Evolutionary conservation across 2,329 filamentous ascomycete genomes (phyloP).

Genomic region (Aspergillus sp.): DNA sequence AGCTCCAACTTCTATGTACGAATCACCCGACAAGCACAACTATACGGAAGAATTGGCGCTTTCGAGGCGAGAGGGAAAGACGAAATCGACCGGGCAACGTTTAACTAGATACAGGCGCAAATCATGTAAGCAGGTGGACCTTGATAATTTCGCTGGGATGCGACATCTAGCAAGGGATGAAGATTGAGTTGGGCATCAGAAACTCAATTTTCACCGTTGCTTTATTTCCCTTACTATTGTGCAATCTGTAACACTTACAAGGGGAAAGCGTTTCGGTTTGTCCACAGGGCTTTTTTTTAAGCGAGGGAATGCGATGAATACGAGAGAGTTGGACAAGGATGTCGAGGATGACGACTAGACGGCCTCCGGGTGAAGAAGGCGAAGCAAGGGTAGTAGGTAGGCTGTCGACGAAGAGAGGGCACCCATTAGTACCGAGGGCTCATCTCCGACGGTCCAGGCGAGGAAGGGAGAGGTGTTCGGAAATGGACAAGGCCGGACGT

Average conservation of each 20-base stretch:
- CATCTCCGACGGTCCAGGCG: conserved; percentile 18
- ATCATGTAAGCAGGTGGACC: conserved; percentile 21
- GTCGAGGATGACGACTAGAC: conserved; percentile 19
- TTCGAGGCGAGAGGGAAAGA: conserved; percentile 12
- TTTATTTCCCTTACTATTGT: neutral
- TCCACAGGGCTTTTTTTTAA: neutral
- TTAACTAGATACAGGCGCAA: conserved; percentile 21
- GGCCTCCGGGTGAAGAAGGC: conserved; percentile 21
- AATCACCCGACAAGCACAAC: conserved; percentile 17
- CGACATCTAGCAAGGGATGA: conserved; percentile 11
- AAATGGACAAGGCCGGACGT: neutral
- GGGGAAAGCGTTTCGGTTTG: neutral
- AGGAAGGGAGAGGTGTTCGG: conserved; percentile 6
- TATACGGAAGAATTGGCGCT: conserved; percentile 13
- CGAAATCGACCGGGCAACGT: conserved; percentile 16
- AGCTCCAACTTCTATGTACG: conserved; percentile 24
- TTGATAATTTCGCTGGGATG: conserved; percentile 7
- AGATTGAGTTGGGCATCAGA: neutral
- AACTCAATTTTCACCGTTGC: conserved; percentile 3
- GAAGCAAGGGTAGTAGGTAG: conserved; percentile 25
- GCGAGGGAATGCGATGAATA: conserved; percentile 11
- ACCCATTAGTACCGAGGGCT: conserved; percentile 21
- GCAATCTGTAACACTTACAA: conserved; percentile 9
- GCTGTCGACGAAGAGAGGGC: conserved; percentile 20
- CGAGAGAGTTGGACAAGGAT: conserved; percentile 16